phyloP scores from a whole-genome alignment of 352 stramenopile species.

The Phytopythium vexans region DNA sequence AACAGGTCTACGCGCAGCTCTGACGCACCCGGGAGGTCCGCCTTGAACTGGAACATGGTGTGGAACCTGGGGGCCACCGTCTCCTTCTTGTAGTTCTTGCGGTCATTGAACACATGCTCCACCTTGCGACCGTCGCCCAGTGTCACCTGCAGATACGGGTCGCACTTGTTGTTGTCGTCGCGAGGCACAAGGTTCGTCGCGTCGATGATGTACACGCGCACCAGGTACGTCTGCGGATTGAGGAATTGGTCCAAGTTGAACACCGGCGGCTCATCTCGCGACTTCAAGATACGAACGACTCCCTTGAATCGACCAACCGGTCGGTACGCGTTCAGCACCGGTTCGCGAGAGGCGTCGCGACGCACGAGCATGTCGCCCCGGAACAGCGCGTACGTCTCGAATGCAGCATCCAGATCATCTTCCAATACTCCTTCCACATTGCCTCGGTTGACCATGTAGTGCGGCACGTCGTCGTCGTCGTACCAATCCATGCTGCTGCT shows the following conservation, averaged over 20 bases:
- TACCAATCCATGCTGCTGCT: constrained; percentile 22
- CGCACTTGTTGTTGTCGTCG: constrained; percentile 78
- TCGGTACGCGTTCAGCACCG: constrained; percentile 32
- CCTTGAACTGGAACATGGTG: constrained; percentile 89
- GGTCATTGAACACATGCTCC: constrained; percentile 76
- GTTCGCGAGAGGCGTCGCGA: constrained; percentile 23
- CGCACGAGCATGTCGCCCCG: constrained; percentile 42
- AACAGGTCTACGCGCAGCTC: constrained; percentile 66
- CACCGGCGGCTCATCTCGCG: constrained; percentile 60
- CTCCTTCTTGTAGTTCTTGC: constrained; percentile 68
- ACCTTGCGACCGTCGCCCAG: constrained; percentile 72
- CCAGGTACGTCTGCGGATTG: constrained; percentile 70
- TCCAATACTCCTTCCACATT: constrained; percentile 55
- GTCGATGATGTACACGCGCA: constrained; percentile 87
- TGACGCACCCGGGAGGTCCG: constrained; percentile 76
- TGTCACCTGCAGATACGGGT: constrained; percentile 83
- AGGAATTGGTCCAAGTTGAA: constrained; percentile 77
- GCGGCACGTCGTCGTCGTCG: constrained; percentile 63
- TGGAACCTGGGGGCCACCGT: constrained; percentile 88
- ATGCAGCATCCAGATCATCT: constrained; percentile 68
- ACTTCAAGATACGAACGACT: constrained; percentile 77
- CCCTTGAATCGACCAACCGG: constrained; percentile 88
- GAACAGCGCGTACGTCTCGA: constrained; percentile 80
- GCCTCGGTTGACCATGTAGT: constrained; percentile 65
- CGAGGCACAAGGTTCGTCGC: constrained; percentile 78